Evolutionary conservation across 768 basidiomycete species (phyloP).

Genomic region (Postia placenta): DNA sequence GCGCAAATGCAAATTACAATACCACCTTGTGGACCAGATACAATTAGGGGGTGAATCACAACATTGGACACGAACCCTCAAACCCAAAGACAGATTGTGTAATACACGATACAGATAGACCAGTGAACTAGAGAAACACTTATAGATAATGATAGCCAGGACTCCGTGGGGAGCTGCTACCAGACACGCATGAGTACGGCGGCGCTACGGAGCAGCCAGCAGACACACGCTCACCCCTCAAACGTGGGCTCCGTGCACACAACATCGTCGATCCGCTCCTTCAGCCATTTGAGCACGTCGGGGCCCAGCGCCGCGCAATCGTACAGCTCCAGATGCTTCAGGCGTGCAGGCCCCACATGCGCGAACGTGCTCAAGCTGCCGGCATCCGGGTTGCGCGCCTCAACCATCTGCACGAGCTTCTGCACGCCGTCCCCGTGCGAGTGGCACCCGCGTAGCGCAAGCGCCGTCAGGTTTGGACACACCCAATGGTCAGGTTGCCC

Average conservation of each 20-base stretch:
- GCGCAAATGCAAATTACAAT: too few relatives aligned
- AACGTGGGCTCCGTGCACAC: slow-evolving; percentile 53
- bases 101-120: too few relatives aligned
- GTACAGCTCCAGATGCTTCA: slow-evolving; percentile 55
- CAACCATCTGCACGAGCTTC: slow-evolving; percentile 67
- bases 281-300: slow-evolving; percentile 68
- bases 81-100: too few relatives aligned
- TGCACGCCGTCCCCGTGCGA: slow-evolving; percentile 57
- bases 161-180: background rate
- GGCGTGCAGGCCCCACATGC: slow-evolving; percentile 46
- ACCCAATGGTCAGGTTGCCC: slow-evolving; percentile 49
- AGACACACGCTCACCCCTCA: slow-evolving; percentile 31
- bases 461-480: slow-evolving; percentile 54
- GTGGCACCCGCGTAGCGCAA: slow-evolving; percentile 62
- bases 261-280: slow-evolving; percentile 54
- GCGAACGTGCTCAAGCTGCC: slow-evolving; percentile 32
- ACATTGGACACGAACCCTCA: too few relatives aligned
- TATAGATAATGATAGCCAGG: background rate
- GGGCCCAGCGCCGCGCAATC: slow-evolving; percentile 62
- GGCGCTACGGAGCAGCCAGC: background rate
- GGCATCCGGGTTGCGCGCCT: slow-evolving; percentile 57
- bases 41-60: too few relatives aligned
- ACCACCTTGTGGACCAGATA: too few relatives aligned
- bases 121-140: too few relatives aligned
- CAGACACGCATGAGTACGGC: background rate